Percentiles rank a stretch among this genome's conserved stretches.
These are phyloP conservation scores for Akanthomyces uredinophilus DNA, from an alignment of 2,329 filamentous ascomycete species.

Conservation along the genomic window DNA sequence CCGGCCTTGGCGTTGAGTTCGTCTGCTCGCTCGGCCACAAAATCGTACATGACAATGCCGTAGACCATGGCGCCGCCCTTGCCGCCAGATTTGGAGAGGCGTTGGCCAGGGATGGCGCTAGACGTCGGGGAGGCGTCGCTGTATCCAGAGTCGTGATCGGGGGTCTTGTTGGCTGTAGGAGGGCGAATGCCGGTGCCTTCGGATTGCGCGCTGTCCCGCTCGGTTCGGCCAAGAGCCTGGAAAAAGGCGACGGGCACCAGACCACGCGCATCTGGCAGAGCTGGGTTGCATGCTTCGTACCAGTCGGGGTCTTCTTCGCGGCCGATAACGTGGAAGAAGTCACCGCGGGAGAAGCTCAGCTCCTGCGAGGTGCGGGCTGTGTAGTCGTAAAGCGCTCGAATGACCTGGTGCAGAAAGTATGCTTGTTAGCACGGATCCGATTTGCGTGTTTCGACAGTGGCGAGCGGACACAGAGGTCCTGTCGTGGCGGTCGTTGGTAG, in stretches of 20 bases:
- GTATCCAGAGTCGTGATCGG: slow-evolving; percentile 89
- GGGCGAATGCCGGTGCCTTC: slow-evolving; percentile 38
- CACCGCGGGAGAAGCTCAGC: slow-evolving; percentile 86
- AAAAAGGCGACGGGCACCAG: slow-evolving; percentile 94
- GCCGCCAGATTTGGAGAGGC: slow-evolving; percentile 46
- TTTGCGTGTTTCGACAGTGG: neutral
- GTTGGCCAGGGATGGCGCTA: slow-evolving; percentile 20
- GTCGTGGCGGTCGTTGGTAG: neutral
- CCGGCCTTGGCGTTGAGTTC: slow-evolving; percentile 92
- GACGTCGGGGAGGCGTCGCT: slow-evolving; percentile 28
- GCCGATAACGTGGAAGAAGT: slow-evolving; percentile 97
- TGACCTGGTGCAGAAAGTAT: slow-evolving; percentile 61
- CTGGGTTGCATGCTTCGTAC: slow-evolving; percentile 98
- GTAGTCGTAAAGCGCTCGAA: slow-evolving; percentile 94
- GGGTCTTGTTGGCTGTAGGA: slow-evolving; percentile 48
- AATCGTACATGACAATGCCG: slow-evolving; percentile 95
- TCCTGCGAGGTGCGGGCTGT: slow-evolving; percentile 70
- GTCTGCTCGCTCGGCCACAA: slow-evolving; percentile 89
- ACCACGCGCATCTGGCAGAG: slow-evolving; percentile 78
- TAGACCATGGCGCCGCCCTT: slow-evolving; percentile 82
- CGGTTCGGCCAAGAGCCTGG: slow-evolving; percentile 84
- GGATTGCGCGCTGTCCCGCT: slow-evolving; percentile 78
- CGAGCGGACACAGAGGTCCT: neutral
- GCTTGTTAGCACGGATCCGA: neutral
- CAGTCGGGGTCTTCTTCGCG: slow-evolving; percentile 91